Conservation (phyloP, 2,329 filamentous ascomycete species). For the Phaeosphaeriaceae sp. region DNA sequence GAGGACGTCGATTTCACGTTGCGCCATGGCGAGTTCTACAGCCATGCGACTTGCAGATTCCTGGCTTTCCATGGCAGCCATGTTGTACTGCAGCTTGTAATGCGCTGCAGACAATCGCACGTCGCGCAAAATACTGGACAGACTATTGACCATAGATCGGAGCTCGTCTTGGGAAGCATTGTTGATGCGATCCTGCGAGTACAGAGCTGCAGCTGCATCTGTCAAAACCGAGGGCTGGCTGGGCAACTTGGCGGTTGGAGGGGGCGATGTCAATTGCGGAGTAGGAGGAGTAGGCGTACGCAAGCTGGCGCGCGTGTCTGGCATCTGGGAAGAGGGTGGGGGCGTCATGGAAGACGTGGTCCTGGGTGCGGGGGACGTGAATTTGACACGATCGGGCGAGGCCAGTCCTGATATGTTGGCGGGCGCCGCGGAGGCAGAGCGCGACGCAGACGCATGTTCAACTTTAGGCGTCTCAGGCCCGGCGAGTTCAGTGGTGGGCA, state of each 20-base stretch:
- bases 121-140: constrained; percentile 65
- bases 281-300: constrained; percentile 60
- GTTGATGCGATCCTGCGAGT: constrained; percentile 60
- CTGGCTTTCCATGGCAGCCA: constrained; percentile 82
- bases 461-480: constrained; percentile 33
- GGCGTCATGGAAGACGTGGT: constrained; percentile 65
- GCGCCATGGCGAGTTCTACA: constrained; percentile 91
- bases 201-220: constrained; percentile 49
- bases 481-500: constrained; percentile 41
- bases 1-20: constrained; percentile 84
- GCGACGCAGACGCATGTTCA: constrained; percentile 23
- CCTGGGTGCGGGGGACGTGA: constrained; percentile 51
- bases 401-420: constrained; percentile 25
- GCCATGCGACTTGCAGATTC: constrained; percentile 86
- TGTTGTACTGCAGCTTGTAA: constrained; percentile 86
- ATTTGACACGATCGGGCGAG: constrained; percentile 40
- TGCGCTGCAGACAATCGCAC: constrained; percentile 86
- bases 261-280: constrained; percentile 58
- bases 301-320: constrained; percentile 47
- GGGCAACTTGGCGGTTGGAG: constrained; percentile 49
- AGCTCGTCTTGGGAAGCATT: constrained; percentile 60
- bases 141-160: constrained; percentile 59
- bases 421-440: constrained; percentile 22
- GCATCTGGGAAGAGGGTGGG: constrained; percentile 67
- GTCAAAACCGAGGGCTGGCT: constrained; percentile 32